A percentile compares a stretch with the other conserved stretches of the same genome.
Conservation (phyloP, 768 basidiomycete genomes). For the Trametes sanguinea region DNA sequence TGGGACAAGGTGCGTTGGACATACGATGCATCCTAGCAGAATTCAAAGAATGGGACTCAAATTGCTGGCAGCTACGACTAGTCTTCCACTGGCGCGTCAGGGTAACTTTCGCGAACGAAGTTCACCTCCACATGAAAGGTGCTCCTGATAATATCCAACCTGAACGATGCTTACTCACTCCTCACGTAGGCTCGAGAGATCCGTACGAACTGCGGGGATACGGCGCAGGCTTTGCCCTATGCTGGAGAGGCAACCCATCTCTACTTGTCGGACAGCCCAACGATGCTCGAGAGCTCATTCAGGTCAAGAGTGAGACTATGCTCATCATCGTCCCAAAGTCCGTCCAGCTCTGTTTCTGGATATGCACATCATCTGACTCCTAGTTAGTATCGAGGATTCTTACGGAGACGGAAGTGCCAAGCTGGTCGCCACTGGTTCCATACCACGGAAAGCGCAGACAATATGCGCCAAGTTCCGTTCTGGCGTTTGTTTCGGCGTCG, state of each 20-base stretch:
- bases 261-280: slow-evolving; percentile 73
- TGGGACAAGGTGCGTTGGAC: slow-evolving; percentile 79
- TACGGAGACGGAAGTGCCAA: slow-evolving; percentile 21
- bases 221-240: slow-evolving; percentile 86
- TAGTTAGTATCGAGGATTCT: slow-evolving; percentile 26
- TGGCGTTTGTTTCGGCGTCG: slow-evolving; percentile 86
- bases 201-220: slow-evolving; percentile 68
- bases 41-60: not conserved
- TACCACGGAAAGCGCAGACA: slow-evolving; percentile 47
- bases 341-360: slow-evolving; percentile 29
- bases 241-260: slow-evolving; percentile 77
- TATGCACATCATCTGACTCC: not conserved
- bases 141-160: slow-evolving; percentile 7
- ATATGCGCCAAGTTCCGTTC: slow-evolving; percentile 82
- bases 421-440: not conserved
- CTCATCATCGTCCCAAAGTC: slow-evolving; percentile 85
- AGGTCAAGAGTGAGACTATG: slow-evolving; percentile 80
- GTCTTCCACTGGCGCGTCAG: slow-evolving; percentile 82
- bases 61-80: slow-evolving; percentile 56
- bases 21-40: not conserved
- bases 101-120: slow-evolving; percentile 67
- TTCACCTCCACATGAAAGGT: slow-evolving; percentile 89
- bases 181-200: slow-evolving; percentile 70
- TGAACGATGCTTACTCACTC: not conserved
- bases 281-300: slow-evolving; percentile 73